Conservation (phyloP, 2,329 filamentous ascomycete species). For the Trichoderma sp. region DNA sequence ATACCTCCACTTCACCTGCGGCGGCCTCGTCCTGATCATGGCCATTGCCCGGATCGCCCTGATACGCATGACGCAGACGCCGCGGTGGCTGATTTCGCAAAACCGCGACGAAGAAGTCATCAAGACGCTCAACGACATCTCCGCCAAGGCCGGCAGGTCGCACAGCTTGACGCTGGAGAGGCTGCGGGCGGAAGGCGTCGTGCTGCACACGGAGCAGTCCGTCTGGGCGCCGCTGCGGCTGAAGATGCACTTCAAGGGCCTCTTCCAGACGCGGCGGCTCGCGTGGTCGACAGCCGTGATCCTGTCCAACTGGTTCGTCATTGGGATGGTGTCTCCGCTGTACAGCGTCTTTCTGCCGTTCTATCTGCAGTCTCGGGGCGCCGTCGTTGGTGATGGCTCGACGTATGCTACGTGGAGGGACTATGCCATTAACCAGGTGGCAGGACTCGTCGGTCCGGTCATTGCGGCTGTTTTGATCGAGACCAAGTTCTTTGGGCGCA, state of each 20-base stretch:
- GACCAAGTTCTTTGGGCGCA: conserved; percentile 24
- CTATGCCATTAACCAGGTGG: conserved; percentile 29
- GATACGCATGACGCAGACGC: conserved; percentile 28
- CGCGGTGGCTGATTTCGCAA: conserved; percentile 28
- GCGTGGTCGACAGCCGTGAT: conserved; percentile 27
- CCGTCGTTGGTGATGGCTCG: conserved; percentile 17
- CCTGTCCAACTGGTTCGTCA: conserved; percentile 29
- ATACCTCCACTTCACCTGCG: conserved; percentile 27
- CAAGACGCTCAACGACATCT: conserved; percentile 27
- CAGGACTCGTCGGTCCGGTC: conserved; percentile 22
- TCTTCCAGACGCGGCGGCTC: conserved; percentile 26
- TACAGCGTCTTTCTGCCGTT: conserved; percentile 27
- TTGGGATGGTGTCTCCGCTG: conserved; percentile 29
- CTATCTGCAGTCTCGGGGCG: conserved; percentile 24
- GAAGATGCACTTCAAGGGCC: conserved; percentile 29
- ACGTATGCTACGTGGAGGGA: conserved; percentile 30
- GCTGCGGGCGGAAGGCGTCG: conserved; percentile 23
- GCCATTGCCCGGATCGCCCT: conserved; percentile 24
- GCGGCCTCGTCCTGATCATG: conserved; percentile 24
- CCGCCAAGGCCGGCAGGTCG: conserved; percentile 1
- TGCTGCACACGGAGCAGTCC: conserved; percentile 28
- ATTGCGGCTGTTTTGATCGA: conserved; percentile 25
- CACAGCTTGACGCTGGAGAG: conserved; percentile 27
- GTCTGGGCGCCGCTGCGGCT: conserved; percentile 26
- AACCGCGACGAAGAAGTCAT: conserved; percentile 29